Percentiles rank a stretch among this genome's conserved stretches.
Evolutionary conservation across 2,329 filamentous ascomycete species (phyloP).

Genomic region (Fusarium chlamydosporum): DNA sequence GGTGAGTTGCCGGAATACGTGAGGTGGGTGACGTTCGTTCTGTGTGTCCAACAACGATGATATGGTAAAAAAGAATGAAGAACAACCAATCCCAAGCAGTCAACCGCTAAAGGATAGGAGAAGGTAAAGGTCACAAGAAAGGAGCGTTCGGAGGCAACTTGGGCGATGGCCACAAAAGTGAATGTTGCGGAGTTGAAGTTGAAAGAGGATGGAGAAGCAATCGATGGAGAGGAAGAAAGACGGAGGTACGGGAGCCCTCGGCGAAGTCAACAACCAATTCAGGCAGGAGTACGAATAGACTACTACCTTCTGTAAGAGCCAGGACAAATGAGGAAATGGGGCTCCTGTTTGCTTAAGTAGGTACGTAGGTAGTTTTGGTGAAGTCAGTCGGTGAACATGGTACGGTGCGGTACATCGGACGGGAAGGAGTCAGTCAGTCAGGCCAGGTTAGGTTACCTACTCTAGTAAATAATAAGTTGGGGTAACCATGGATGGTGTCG

Average conservation of each 20-base stretch:
- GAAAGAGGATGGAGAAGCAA: constrained; percentile 25
- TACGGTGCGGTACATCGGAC: constrained; percentile 5
- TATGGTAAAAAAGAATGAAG: constrained; percentile 40
- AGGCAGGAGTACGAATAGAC: constrained; percentile 3
- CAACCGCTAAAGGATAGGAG: constrained; percentile 18
- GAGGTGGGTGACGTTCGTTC: constrained; percentile 17
- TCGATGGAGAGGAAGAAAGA: constrained; percentile 30
- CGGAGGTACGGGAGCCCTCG: constrained; percentile 16
- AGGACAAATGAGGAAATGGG: constrained; percentile 35
- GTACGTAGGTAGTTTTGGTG: not conserved
- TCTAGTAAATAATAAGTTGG: not conserved
- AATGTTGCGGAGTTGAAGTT: constrained; percentile 31
- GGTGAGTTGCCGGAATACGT: constrained; percentile 28
- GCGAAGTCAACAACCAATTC: constrained; percentile 8
- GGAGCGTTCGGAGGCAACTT: constrained; percentile 27
- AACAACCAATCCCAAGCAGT: constrained; percentile 29
- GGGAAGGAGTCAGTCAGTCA: constrained; percentile 27
- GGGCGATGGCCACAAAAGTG: constrained; percentile 31
- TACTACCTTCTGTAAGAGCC: constrained; percentile 17
- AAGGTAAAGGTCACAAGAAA: constrained; percentile 30
- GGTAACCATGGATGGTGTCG: constrained; percentile 14
- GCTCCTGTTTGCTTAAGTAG: constrained; percentile 8
- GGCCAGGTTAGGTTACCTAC: constrained; percentile 5
- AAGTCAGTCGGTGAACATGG: constrained; percentile 38
- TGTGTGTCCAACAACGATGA: constrained; percentile 31